phyloP scores from a whole-genome alignment of 2,329 filamentous ascomycete genomes.

The Sarocladium strictum region DNA sequence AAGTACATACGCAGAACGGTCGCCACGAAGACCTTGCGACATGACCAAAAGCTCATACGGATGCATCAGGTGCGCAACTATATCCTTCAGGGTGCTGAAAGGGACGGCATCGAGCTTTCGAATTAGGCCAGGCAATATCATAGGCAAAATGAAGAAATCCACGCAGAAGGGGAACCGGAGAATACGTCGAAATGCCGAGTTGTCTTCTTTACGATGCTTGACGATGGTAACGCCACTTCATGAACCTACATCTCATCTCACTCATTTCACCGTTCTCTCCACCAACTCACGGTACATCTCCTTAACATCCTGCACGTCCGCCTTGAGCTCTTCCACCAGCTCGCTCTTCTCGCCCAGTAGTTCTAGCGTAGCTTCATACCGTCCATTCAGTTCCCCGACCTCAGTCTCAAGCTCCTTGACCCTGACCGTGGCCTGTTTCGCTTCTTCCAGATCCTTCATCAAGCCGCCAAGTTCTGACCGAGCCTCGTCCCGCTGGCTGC shows the following conservation, averaged over 20 bases:
- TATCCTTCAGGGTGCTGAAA: constrained; percentile 71
- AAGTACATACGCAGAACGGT: too few species aligned
- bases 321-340: constrained; percentile 80
- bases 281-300: constrained; percentile 92
- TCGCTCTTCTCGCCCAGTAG: constrained; percentile 97
- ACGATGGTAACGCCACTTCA: neutral
- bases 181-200: constrained; percentile 11
- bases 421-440: constrained; percentile 52
- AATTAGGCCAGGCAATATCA: constrained; percentile 14
- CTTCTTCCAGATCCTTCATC: constrained; percentile 79
- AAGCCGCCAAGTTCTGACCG: constrained; percentile 83
- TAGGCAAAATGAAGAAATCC: neutral
- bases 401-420: constrained; percentile 62
- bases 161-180: too few species aligned
- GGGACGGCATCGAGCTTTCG: constrained; percentile 68
- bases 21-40: too few species aligned
- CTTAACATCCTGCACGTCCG: constrained; percentile 90
- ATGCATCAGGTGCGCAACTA: constrained; percentile 62
- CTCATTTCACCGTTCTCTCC: constrained; percentile 70
- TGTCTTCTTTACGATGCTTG: constrained; percentile 9
- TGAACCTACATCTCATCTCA: neutral
- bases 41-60: neutral
- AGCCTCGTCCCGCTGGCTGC: constrained; percentile 84
- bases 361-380: constrained; percentile 88
- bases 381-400: constrained; percentile 60